Evolutionary conservation across 202 grass and related monocot genomes (phyloP).

Genomic region (Digitaria exilis): DNA sequence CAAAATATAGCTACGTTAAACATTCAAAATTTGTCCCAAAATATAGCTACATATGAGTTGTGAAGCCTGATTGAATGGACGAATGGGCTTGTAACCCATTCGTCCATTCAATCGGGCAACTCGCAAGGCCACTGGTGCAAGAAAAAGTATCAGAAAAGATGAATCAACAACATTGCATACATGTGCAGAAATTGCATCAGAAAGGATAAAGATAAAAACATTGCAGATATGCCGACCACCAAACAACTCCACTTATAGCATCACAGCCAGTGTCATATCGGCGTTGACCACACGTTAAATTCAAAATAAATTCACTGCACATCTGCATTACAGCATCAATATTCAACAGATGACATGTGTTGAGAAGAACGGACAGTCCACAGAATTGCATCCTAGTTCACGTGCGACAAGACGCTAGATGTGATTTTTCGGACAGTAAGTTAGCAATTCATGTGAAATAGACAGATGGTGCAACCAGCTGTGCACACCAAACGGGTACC

Average conservation of each 20-base stretch:
- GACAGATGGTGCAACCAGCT: background rate
- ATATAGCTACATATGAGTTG: too few species aligned
- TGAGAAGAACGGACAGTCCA: background rate
- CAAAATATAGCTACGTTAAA: too few species aligned
- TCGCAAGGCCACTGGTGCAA: background rate
- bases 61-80: too few species aligned
- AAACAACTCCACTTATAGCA: background rate
- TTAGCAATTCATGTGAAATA: background rate
- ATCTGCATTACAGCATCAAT: too few species aligned
- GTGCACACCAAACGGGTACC: background rate
- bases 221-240: background rate
- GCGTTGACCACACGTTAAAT: background rate
- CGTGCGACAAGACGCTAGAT: background rate
- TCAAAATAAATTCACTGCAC: too few species aligned
- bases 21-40: too few species aligned
- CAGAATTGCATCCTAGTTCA: background rate
- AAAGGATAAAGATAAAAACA: background rate
- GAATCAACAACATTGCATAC: background rate
- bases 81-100: too few species aligned
- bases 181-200: background rate
- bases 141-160: background rate
- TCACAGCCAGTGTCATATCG: background rate
- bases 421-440: background rate
- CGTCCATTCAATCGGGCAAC: too few species aligned
- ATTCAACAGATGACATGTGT: background rate